phyloP scores from a whole-genome alignment of 768 basidiomycete genomes.

The Kwoniella shandongensis region DNA sequence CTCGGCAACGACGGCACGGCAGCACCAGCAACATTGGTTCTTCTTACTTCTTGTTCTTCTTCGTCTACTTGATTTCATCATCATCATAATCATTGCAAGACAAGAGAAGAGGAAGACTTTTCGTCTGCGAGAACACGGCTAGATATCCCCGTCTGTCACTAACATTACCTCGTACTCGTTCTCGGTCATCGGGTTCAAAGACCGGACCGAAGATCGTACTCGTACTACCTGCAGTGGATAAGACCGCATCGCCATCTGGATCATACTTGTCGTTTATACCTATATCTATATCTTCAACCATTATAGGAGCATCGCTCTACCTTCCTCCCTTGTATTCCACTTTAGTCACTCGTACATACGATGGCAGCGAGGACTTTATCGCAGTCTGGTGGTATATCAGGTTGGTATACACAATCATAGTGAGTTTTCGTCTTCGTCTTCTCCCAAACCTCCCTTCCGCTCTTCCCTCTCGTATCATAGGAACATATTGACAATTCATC shows the following conservation, averaged over 20 bases:
- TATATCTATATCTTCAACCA: too few species aligned
- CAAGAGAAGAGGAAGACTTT: too few species aligned
- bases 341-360: not conserved
- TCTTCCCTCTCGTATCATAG: not conserved
- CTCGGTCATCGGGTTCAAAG: too few species aligned
- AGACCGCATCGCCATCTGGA: not conserved
- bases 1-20: too few species aligned
- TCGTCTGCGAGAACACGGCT: too few species aligned
- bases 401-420: slow-evolving; percentile 29
- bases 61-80: too few species aligned
- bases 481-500: slow-evolving; percentile 1
- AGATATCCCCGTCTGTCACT: too few species aligned
- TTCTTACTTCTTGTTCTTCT: too few species aligned
- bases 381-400: not conserved
- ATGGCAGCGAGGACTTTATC: not conserved
- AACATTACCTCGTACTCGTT: not conserved
- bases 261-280: not conserved
- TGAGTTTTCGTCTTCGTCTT: slow-evolving; percentile 11
- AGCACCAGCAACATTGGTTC: too few species aligned
- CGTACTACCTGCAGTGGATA: not conserved
- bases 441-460: not conserved
- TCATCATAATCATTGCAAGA: too few species aligned
- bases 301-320: not conserved
- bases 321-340: not conserved
- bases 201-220: not conserved